phyloP scores from a whole-genome alignment of 495 filamentous ascomycete genomes.

The Tuber brumale region DNA sequence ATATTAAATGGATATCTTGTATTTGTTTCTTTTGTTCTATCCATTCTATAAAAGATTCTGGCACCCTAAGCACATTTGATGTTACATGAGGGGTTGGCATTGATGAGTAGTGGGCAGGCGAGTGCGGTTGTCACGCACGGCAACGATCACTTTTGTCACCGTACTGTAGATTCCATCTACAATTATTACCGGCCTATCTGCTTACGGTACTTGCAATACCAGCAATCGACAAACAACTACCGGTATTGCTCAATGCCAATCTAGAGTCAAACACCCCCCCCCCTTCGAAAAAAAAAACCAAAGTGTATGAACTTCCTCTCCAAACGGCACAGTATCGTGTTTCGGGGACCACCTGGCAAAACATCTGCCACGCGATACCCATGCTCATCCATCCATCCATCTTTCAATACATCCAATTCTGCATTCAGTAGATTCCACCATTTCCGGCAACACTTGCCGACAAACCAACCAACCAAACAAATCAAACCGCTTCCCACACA shows the following conservation, averaged over 20 bases:
- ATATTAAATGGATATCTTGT: too few relatives aligned
- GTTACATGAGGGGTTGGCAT: too few relatives aligned
- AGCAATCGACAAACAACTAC: background rate
- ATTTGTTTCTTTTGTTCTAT: too few relatives aligned
- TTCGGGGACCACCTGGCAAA: background rate
- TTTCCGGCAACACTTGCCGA: background rate
- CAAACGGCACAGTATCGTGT: background rate
- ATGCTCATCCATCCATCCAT: background rate
- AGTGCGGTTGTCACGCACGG: too few relatives aligned
- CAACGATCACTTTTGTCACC: too few relatives aligned
- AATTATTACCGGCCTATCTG: background rate
- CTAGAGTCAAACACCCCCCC: background rate
- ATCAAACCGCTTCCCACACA: background rate
- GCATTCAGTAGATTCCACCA: background rate
- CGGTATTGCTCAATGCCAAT: background rate
- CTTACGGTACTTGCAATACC: background rate
- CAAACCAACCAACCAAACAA: background rate
- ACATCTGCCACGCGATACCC: background rate
- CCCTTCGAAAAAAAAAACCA: background rate
- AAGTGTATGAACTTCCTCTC: background rate
- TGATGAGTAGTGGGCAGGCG: too few relatives aligned
- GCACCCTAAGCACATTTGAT: too few relatives aligned
- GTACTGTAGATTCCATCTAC: background rate
- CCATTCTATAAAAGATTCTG: too few relatives aligned
- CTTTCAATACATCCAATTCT: background rate